Evolutionary conservation across 345 rosid genomes (phyloP), one percentile per base, ranked within the genome.

Genomic region (Reutealis trisperma): DNA sequence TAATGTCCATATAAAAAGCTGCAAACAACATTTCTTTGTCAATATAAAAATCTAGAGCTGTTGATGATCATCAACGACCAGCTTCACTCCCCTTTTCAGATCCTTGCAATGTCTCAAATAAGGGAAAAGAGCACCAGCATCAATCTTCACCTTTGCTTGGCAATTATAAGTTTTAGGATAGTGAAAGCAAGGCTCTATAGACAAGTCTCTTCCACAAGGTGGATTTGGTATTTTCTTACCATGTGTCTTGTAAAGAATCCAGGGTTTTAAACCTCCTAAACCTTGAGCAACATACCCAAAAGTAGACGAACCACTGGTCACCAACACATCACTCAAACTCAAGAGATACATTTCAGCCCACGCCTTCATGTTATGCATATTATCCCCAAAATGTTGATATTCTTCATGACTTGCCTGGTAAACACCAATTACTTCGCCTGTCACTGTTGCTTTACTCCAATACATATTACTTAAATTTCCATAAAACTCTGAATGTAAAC

Each of bases 201-300:
- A 80, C 42, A 67, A 4, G 45, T 58, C 79, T 58, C 34, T 49
- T 21, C 2, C 3, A 60, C 83, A 80, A 37, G 83, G 22, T 11
- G 79, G 83, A 37, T 71, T 47, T 30, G 71, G 79, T 41, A 18
- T 12, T 5, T 16, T 18, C 0, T 55, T 63, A 0, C 21, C 32
- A n/a, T 47, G 11, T 11, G 66, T n/a, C 78, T 16, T 44, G 19
- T 21, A 16, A 52, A 80, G 45, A 27, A 81, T 69, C 78, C 80
- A 73, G 22, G 80, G 70, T 44, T 44, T 68, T n/a, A 63, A 12
- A 41, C 66, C 81, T 22, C 75, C 80, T 13, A 81, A 21, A 25
- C 75, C 77, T 59, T 72, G 80, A 25, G 83, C 79, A 10, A 80
- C 83, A 47, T 80, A 80, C 3, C 83, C 83, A 49, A 80, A 80